Percentiles rank a stretch among this genome's conserved stretches.
phyloP scores from a whole-genome alignment of 1,284 basidiomycete species.

The Vanrija humicola region DNA sequence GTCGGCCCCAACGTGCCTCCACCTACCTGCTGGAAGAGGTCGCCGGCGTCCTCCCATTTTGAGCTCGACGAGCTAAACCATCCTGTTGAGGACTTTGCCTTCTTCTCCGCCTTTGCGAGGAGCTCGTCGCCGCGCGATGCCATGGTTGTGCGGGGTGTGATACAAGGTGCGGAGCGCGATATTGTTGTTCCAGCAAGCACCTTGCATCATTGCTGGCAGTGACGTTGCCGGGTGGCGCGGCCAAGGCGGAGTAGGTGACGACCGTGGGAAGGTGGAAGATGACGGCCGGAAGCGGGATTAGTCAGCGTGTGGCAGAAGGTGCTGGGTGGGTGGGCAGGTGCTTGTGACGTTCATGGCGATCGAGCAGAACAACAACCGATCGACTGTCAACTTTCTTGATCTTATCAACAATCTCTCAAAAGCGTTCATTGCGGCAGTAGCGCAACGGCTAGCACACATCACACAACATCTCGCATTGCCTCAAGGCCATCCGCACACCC shows the following conservation, averaged over 20 bases:
- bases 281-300: neutral
- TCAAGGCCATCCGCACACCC: neutral
- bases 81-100: conserved; percentile 68
- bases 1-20: neutral
- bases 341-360: too few species aligned
- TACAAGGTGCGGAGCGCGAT: too few species aligned
- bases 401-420: conserved; percentile 2
- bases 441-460: neutral
- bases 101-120: conserved; percentile 86
- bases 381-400: conserved; percentile 1
- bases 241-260: too few species aligned
- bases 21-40: conserved; percentile 61
- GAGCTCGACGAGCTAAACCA: conserved; percentile 79
- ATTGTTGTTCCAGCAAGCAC: too few species aligned
- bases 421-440: too few species aligned
- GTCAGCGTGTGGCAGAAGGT: conserved; percentile 10
- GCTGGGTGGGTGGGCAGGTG: too few species aligned
- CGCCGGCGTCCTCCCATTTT: conserved; percentile 89
- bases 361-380: neutral
- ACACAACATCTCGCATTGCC: neutral
- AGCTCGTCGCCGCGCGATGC: conserved; percentile 52
- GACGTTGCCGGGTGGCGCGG: too few species aligned
- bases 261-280: too few species aligned
- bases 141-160: conserved; percentile 20
- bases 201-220: too few species aligned